A percentile compares a stretch with the other conserved stretches of the same genome.
phyloP scores from a whole-genome alignment of 225 moss, liverwort and hornwort species.

The Sphagnum contortum region DNA sequence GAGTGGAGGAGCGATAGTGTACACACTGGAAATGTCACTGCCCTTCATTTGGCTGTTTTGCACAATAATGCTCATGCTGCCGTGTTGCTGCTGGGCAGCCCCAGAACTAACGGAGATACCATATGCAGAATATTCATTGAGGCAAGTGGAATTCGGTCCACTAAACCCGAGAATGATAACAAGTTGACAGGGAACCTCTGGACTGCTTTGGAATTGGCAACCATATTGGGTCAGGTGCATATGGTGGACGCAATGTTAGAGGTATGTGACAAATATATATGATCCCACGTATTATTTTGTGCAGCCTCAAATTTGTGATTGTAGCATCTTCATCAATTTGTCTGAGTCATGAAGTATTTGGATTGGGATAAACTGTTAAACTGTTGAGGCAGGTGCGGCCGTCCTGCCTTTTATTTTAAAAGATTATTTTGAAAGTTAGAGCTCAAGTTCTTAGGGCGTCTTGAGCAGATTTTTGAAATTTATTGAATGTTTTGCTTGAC shows the following conservation, averaged over 20 bases:
- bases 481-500: no score
- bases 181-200: neutral
- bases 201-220: neutral
- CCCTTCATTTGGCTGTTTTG: slow-evolving; percentile 3
- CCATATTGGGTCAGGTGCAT: neutral
- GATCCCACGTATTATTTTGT: neutral
- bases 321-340: neutral
- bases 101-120: neutral
- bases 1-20: neutral
- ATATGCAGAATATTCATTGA: neutral
- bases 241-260: neutral
- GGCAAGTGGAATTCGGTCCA: neutral
- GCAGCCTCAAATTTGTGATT: neutral
- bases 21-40: neutral
- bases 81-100: neutral
- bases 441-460: no score
- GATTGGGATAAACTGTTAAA: neutral
- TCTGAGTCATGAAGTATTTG: neutral
- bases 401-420: no score
- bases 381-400: no score
- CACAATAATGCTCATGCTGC: neutral
- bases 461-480: no score
- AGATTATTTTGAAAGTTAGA: no score
- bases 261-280: neutral
- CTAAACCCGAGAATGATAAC: rapidly evolving